Percentiles rank a stretch among this genome's conserved stretches.
phyloP scores from a whole-genome alignment of 1,284 basidiomycete species.

The Fomitopsis betulina region DNA sequence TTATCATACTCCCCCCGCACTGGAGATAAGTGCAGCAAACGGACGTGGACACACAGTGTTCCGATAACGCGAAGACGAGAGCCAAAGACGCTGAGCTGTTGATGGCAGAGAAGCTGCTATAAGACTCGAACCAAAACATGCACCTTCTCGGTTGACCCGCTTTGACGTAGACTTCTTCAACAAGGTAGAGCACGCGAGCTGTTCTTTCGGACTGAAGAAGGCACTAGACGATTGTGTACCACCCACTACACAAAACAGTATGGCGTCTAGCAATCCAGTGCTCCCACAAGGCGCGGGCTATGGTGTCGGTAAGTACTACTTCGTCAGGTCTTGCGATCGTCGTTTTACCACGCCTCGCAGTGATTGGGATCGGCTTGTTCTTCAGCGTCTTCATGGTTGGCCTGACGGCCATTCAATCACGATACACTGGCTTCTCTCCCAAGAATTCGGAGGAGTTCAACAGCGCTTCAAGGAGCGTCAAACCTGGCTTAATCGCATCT shows the following conservation, averaged over 20 bases:
- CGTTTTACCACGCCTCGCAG: background rate
- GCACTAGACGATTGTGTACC: background rate
- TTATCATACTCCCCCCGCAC: background rate
- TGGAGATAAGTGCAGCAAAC: background rate
- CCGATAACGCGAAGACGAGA: background rate
- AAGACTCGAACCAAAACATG: slow-evolving; percentile 5
- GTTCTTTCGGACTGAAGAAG: background rate
- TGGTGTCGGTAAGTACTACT: slow-evolving; percentile 67
- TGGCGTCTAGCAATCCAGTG: slow-evolving; percentile 23
- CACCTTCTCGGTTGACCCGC: background rate
- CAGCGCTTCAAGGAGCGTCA: slow-evolving; percentile 76
- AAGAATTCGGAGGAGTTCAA: slow-evolving; percentile 78
- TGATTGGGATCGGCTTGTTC: slow-evolving; percentile 71
- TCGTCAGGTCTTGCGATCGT: background rate
- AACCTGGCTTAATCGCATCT: slow-evolving; percentile 86
- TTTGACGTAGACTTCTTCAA: slow-evolving; percentile 15
- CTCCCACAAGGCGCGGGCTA: slow-evolving; percentile 43
- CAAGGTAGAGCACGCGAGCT: slow-evolving; percentile 7
- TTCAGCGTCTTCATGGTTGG: slow-evolving; percentile 77
- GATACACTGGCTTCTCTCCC: slow-evolving; percentile 72
- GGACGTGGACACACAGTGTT: background rate
- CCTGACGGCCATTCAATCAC: slow-evolving; percentile 64
- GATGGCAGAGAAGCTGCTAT: slow-evolving; percentile 3
- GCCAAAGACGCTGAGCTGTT: background rate
- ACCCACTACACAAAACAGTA: slow-evolving; percentile 1